A percentile compares a stretch with the other conserved stretches of the same genome.
These are phyloP conservation scores for Ceratopteris richardii DNA, from an alignment of 75 land plant species.

Conservation along the genomic window DNA sequence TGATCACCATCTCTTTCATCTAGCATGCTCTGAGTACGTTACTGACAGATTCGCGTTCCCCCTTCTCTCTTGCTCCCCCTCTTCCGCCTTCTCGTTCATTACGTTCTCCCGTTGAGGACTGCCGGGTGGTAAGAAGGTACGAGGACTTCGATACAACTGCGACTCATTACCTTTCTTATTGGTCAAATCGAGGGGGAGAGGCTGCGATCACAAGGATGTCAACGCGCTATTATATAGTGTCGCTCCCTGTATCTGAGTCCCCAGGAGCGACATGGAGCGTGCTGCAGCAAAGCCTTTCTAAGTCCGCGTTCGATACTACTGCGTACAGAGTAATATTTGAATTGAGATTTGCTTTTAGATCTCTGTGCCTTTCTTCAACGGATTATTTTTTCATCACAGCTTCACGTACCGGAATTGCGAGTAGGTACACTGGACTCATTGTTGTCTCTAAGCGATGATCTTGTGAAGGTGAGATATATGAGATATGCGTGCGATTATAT, in stretches of 20 bases:
- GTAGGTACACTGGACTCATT: constrained; percentile 92
- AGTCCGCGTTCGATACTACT: constrained; percentile 80
- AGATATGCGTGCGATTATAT: not conserved
- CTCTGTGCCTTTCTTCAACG: not conserved
- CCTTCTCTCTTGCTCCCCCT: too few species aligned
- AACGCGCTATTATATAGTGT: constrained; percentile 58
- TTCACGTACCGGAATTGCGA: constrained; percentile 71
- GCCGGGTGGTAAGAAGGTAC: too few species aligned
- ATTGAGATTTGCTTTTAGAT: not conserved
- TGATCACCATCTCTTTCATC: too few species aligned
- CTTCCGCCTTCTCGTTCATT: too few species aligned
- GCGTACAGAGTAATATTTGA: constrained; percentile 65
- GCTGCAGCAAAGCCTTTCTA: constrained; percentile 71
- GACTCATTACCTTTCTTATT: too few species aligned
- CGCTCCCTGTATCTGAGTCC: constrained; percentile 67
- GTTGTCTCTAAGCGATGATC: constrained; percentile 86
- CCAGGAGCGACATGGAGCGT: constrained; percentile 49
- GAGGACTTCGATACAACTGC: too few species aligned
- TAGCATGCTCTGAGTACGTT: too few species aligned
- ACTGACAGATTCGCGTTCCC: too few species aligned
- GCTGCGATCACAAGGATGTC: constrained; percentile 12
- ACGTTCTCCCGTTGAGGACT: too few species aligned
- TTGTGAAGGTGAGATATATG: constrained; percentile 52
- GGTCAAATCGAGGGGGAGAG: too few species aligned
- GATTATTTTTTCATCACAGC: constrained; percentile 2